Percentiles rank a stretch among this genome's conserved stretches.
Conservation (phyloP, 441 rosid genomes). For the Adansonia rubrostipa region DNA sequence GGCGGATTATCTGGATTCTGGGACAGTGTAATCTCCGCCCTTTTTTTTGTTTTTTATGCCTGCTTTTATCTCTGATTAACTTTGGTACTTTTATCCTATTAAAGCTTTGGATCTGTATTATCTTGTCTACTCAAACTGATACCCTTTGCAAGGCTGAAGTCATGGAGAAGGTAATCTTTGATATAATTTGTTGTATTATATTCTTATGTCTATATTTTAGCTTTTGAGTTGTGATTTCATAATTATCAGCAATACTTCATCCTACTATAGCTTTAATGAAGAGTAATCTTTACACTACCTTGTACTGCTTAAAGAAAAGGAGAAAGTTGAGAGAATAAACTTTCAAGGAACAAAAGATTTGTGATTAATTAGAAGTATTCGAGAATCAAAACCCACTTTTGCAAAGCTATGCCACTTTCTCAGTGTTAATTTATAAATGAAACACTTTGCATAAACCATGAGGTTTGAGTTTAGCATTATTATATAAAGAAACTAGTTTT, state of each 20-base stretch:
- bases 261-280: constrained; percentile 16
- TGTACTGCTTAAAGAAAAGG: constrained; percentile 23
- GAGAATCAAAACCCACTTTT: constrained; percentile 17
- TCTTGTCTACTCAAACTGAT: neutral
- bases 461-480: constrained; percentile 6
- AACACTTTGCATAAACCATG: neutral
- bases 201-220: neutral
- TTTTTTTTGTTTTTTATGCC: constrained; percentile 19
- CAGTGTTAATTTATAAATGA: neutral
- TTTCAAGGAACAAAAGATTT: neutral
- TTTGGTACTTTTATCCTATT: neutral
- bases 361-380: constrained; percentile 5
- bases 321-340: constrained; percentile 19
- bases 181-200: neutral
- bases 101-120: constrained; percentile 22
- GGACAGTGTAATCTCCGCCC: constrained; percentile 33
- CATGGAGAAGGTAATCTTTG: neutral
- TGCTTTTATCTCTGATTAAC: constrained; percentile 16
- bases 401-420: neutral
- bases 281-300: constrained; percentile 25
- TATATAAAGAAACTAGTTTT: neutral
- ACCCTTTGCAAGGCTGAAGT: neutral
- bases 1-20: constrained; percentile 19
- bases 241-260: neutral
- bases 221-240: neutral